Base-by-base conservation (phyloP, 1,139 yeast genomes). In the Pichia terricola region DNA sequence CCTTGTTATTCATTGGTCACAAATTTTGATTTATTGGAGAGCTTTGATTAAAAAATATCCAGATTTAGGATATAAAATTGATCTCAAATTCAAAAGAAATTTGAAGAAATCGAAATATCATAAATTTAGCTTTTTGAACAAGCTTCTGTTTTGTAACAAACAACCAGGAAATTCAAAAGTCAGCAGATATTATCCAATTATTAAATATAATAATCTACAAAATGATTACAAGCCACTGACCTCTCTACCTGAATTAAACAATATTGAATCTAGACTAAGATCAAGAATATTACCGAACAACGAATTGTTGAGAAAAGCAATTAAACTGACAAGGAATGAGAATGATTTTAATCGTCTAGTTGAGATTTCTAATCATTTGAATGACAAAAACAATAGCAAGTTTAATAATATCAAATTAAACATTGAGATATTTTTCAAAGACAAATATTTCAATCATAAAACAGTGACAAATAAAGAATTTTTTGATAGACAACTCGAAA, bases 211-310 rank as follows among this genome's bases (percentile, higher is more conserved):
- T 28, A 41, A 39, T 31, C 28, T 46, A 28, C 40, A 39, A 16
- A 38, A 8, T 16, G 51, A 45, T 30, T 31, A 44, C 3, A 45
- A 45, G 22, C 48, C 49, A 16, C 26, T 43, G n/a, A 28, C 42
- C 7, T 46, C 40, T 10, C 34, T 40, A 26, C 57, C 58, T 1
- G 47, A 46, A 9, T 35, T 53, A 31, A 45, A 42, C 26, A 43
- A 50, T 28, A 52, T 57, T 28, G 55, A 55, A 39, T 45, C 53
- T 3, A 50, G 57, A 39, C 37, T 57, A 26, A 41, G 44, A 11
- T 40, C 44, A 30, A 60, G 62, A 7, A 53, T 58, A 9, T 40
- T 49, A 34, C 61, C 62, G 1, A 48, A 47, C 34, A 42, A 37
- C n/a, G 50, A 50, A 27, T 35, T 48, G 4, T 28, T 58, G 33